Evolutionary conservation across 208 protist genomes (phyloP).

Genomic region (Endotrypanum monterogeii): DNA sequence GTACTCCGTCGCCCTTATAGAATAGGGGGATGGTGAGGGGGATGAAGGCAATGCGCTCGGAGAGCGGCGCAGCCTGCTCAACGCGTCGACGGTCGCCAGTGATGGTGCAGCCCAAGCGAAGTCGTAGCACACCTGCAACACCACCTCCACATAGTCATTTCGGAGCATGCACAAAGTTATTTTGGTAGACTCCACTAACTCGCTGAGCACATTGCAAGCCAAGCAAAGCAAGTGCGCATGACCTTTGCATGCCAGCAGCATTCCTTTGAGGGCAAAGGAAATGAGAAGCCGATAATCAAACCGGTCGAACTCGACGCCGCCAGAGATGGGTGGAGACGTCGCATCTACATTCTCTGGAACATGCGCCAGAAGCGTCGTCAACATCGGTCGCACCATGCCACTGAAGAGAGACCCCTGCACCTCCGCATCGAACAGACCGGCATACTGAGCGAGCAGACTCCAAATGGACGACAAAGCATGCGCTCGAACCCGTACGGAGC

Average conservation of each 20-base stretch:
- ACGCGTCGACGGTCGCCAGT: constrained; percentile 17
- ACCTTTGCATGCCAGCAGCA: constrained; percentile 60
- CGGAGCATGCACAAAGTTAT: constrained; percentile 42
- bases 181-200: constrained; percentile 27
- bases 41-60: not conserved
- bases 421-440: constrained; percentile 47
- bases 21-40: too few species aligned
- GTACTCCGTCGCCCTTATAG: constrained; percentile 7
- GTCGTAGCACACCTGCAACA: constrained; percentile 63
- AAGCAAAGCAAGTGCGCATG: constrained; percentile 46
- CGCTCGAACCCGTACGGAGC: constrained; percentile 64
- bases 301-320: constrained; percentile 28
- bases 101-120: constrained; percentile 37
- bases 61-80: constrained; percentile 7
- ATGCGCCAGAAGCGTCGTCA: constrained; percentile 58
- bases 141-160: constrained; percentile 44
- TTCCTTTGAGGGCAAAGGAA: constrained; percentile 63
- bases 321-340: constrained; percentile 20
- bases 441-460: constrained; percentile 60
- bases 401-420: constrained; percentile 69
- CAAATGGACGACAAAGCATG: constrained; percentile 72
- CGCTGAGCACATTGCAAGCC: constrained; percentile 46
- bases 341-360: constrained; percentile 23
- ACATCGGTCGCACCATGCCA: constrained; percentile 65
- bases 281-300: constrained; percentile 77